Percentiles rank a stretch among this genome's conserved stretches.
phyloP scores from a whole-genome alignment of 306 rosid genomes.

The Rubus idaeus region DNA sequence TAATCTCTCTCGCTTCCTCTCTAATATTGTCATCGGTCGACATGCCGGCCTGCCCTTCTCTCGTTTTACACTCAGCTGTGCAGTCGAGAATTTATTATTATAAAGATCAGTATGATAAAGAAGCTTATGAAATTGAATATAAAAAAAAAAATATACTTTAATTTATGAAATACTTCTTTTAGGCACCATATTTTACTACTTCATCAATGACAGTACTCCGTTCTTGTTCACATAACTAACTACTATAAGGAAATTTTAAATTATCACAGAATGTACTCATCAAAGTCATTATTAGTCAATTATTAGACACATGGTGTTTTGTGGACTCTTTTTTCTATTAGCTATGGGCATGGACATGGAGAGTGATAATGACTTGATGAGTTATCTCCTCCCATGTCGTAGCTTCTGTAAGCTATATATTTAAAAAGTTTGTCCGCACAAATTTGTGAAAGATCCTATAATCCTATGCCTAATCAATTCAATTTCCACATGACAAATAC shows the following conservation, averaged over 20 bases:
- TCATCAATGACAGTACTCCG: too few relatives aligned
- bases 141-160: too few relatives aligned
- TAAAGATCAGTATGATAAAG: too few relatives aligned
- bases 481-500: background rate
- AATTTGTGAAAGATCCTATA: conserved; percentile 14
- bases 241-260: background rate
- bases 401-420: background rate
- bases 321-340: background rate
- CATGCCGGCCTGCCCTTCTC: too few relatives aligned
- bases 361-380: background rate
- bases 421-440: conserved; percentile 2
- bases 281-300: background rate
- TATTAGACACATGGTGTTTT: background rate
- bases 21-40: background rate
- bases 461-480: conserved; percentile 1
- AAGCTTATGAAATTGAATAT: too few relatives aligned
- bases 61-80: too few relatives aligned
- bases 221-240: too few relatives aligned
- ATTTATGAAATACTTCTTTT: too few relatives aligned
- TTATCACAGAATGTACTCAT: background rate
- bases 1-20: conserved; percentile 13
- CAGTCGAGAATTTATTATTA: too few relatives aligned
- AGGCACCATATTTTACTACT: too few relatives aligned
- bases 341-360: conserved; percentile 12
- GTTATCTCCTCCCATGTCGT: background rate